These are phyloP conservation scores for Myochromella boudieri DNA, from an alignment of 768 basidiomycete species.

Conservation along the genomic window DNA sequence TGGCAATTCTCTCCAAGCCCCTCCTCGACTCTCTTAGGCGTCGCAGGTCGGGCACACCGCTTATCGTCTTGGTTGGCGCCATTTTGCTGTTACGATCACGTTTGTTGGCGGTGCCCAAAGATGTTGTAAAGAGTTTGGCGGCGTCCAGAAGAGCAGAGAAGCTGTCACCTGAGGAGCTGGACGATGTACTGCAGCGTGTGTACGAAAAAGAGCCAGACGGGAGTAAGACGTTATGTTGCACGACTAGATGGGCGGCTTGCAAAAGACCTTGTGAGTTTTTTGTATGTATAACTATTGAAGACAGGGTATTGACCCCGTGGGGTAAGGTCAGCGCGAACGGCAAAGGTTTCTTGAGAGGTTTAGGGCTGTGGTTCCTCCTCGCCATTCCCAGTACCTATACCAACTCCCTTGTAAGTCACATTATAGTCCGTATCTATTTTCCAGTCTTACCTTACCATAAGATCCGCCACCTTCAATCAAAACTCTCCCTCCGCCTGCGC, in stretches of 20 bases:
- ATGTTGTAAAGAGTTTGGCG: too few species aligned
- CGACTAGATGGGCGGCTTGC: slow-evolving; percentile 89
- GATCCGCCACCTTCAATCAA: slow-evolving; percentile 89
- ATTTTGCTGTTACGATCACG: neutral
- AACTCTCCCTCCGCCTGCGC: slow-evolving; percentile 77
- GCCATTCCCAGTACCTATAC: slow-evolving; percentile 95
- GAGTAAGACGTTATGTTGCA: slow-evolving; percentile 74
- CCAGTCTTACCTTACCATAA: too few species aligned
- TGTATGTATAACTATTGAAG: neutral
- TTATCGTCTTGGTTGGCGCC: too few species aligned
- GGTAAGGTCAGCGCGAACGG: slow-evolving; percentile 86
- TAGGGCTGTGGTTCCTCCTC: slow-evolving; percentile 86
- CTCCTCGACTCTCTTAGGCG: too few species aligned
- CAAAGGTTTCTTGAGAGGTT: slow-evolving; percentile 75
- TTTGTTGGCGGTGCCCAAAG: too few species aligned
- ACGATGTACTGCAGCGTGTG: slow-evolving; percentile 54
- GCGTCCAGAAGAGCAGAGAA: too few species aligned
- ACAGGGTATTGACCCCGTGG: slow-evolving; percentile 1
- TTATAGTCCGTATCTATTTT: neutral
- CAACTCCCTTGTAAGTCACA: slow-evolving; percentile 75
- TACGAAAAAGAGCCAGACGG: slow-evolving; percentile 62
- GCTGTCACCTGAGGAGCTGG: slow-evolving; percentile 41
- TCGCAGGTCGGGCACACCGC: too few species aligned
- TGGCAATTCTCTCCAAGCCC: too few species aligned
- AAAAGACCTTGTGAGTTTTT: slow-evolving; percentile 64